Conservation (phyloP, 192 early-diverging fungal genomes). For the Chytriomyces hyalinus region DNA sequence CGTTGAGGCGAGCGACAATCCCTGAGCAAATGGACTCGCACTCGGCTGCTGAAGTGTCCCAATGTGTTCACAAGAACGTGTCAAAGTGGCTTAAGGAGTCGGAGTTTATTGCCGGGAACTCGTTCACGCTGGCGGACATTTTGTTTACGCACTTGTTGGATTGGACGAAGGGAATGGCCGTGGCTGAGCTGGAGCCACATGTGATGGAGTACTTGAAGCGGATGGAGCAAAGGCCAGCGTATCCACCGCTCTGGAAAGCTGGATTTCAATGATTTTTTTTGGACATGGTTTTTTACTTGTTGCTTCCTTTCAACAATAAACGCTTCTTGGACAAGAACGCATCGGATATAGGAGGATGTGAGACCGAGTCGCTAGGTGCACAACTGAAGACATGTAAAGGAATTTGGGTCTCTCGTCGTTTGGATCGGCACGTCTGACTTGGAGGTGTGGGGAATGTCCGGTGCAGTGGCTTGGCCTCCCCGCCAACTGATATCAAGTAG, state of each 20-base stretch:
- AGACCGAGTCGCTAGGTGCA: too few species aligned
- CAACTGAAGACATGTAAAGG: too few species aligned
- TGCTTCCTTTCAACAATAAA: too few species aligned
- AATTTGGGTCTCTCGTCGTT: too few species aligned
- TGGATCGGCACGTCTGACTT: too few species aligned
- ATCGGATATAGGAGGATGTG: too few species aligned
- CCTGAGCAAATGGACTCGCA: background rate
- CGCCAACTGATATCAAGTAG: too few species aligned
- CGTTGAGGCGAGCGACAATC: background rate
- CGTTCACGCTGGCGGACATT: conserved; percentile 2
- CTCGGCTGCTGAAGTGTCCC: background rate
- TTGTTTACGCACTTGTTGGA: background rate
- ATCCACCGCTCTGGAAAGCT: background rate
- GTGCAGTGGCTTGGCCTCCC: too few species aligned
- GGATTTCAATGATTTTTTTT: background rate
- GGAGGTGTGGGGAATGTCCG: too few species aligned
- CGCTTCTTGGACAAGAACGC: too few species aligned
- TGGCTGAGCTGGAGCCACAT: background rate
- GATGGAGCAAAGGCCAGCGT: background rate
- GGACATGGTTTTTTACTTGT: too few species aligned
- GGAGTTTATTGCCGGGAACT: conserved; percentile 1
- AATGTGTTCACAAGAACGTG: background rate
- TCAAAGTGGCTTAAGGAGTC: background rate
- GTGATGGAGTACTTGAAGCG: background rate
- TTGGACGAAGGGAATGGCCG: background rate